phyloP scores from a whole-genome alignment of 2,329 filamentous ascomycete species.

The Fusarium zealandicum region DNA sequence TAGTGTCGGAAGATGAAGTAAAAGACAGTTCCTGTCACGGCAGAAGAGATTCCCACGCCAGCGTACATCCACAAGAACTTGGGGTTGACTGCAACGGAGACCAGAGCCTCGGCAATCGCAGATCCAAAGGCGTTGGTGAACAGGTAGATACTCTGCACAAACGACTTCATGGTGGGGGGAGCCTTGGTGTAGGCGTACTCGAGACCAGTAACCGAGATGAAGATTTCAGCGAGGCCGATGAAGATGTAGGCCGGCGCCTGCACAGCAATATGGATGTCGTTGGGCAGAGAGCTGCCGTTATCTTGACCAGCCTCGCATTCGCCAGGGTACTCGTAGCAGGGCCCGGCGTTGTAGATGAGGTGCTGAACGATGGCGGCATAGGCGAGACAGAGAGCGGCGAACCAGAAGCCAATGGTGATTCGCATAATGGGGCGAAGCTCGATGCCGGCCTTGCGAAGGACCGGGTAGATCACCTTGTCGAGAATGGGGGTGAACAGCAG shows the following conservation, averaged over 20 bases:
- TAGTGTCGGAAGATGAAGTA: conserved; percentile 53
- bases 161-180: conserved; percentile 71
- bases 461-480: conserved; percentile 67
- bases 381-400: conserved; percentile 61
- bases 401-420: conserved; percentile 69
- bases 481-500: conserved; percentile 72
- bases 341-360: conserved; percentile 62
- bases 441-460: conserved; percentile 63
- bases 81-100: conserved; percentile 67
- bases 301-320: conserved; percentile 46
- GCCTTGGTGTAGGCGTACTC: conserved; percentile 80
- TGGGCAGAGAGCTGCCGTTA: conserved; percentile 46
- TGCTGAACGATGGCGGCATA: conserved; percentile 67
- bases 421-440: conserved; percentile 70
- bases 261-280: conserved; percentile 62
- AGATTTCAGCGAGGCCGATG: conserved; percentile 66
- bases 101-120: conserved; percentile 67
- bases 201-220: conserved; percentile 71
- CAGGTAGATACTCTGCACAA: conserved; percentile 65
- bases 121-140: conserved; percentile 66
- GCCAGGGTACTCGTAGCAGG: conserved; percentile 57
- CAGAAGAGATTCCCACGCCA: conserved; percentile 59
- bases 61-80: conserved; percentile 72
- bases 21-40: conserved; percentile 60
- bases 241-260: conserved; percentile 63